Base-by-base conservation (phyloP, 1,284 basidiomycete genomes). In the Macrocystidia cucumis region DNA sequence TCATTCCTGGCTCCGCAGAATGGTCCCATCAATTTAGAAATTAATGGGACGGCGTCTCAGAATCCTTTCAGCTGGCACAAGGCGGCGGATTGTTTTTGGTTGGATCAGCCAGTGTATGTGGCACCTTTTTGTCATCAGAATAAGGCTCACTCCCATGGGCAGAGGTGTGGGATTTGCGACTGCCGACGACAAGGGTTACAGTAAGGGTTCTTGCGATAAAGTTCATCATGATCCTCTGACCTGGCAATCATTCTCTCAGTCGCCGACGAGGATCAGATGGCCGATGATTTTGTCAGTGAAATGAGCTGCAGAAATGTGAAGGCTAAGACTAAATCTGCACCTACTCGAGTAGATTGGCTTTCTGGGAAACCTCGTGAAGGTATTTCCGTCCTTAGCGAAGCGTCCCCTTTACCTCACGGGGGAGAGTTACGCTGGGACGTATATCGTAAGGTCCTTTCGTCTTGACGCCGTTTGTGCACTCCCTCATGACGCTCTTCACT, bases 91-190 rank as follows among this genome's bases (percentile, higher is more conserved):
- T 74, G 69, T 43, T 62, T 85, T 34, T 85, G 78, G 77, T 59
- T 85, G 29, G 83, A 84, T 49, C 79, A 84, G 42, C 83, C 81
- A 38, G 80, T 81, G 74, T 77, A 54, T 21, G 68, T 57, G 17
- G 12, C 13, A 12, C 11, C 29, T 24, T 26, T 23, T n/a, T n/a
- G 19, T 44, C 29, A n/a, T 12, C 17, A 2, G 19, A 9, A 5
- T 14, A 20, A 19, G 23, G 5, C 14, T 36, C 9, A 14, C 14
- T 21, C 14, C 29, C 20, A 36, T 37, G 9, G 12, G 9, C 34
- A 74, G 69, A 43, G 82, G 81, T 12, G 61, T 62, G 7, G 82
- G 83, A 1, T 84, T 64, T 48, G 68, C 78, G 5, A 86, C 82
- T 2, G 70, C 71, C 2, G 80, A 83, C 47, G 56, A 63, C 9